These are phyloP conservation scores for Vaccinium myrtillus DNA, from an alignment of 148 eudicot genomes.

Conservation along the genomic window DNA sequence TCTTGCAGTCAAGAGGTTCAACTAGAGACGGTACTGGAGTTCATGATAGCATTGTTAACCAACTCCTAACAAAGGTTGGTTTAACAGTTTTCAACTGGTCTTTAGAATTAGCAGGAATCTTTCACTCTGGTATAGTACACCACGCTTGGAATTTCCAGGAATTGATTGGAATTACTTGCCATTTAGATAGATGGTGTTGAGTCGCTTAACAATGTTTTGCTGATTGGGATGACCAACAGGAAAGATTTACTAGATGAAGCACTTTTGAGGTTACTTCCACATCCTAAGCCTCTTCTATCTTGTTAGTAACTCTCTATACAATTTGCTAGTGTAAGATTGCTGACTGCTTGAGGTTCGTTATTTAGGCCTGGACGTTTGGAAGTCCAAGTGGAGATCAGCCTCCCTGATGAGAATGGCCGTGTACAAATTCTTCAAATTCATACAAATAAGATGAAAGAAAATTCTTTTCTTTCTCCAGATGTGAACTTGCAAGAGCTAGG, in stretches of 20 bases:
- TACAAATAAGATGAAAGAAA: slow-evolving; percentile 96
- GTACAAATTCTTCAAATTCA: slow-evolving; percentile 94
- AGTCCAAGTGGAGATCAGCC: slow-evolving; percentile 98
- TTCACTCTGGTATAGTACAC: neutral
- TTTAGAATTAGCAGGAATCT: slow-evolving; percentile 11
- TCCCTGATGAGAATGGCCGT: slow-evolving; percentile 96
- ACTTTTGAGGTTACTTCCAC: slow-evolving; percentile 65
- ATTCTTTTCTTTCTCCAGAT: slow-evolving; percentile 91
- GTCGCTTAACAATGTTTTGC: slow-evolving; percentile 89
- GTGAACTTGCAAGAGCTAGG: slow-evolving; percentile 82
- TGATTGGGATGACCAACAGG: slow-evolving; percentile 98
- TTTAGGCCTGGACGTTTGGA: slow-evolving; percentile 97
- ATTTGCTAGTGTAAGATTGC: neutral
- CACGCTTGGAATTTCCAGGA: neutral
- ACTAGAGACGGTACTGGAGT: slow-evolving; percentile 99
- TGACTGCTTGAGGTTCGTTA: slow-evolving; percentile 3
- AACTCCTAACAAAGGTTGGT: slow-evolving; percentile 89
- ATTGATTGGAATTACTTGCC: slow-evolving; percentile 21
- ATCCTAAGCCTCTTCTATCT: neutral
- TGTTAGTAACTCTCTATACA: neutral
- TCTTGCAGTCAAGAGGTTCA: slow-evolving; percentile 90
- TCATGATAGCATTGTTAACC: slow-evolving; percentile 97
- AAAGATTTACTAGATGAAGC: slow-evolving; percentile 99
- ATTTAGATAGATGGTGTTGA: slow-evolving; percentile 96
- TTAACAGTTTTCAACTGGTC: slow-evolving; percentile 16